phyloP scores from a whole-genome alignment of 2,329 filamentous ascomycete species.

The Fusarium penzigii region DNA sequence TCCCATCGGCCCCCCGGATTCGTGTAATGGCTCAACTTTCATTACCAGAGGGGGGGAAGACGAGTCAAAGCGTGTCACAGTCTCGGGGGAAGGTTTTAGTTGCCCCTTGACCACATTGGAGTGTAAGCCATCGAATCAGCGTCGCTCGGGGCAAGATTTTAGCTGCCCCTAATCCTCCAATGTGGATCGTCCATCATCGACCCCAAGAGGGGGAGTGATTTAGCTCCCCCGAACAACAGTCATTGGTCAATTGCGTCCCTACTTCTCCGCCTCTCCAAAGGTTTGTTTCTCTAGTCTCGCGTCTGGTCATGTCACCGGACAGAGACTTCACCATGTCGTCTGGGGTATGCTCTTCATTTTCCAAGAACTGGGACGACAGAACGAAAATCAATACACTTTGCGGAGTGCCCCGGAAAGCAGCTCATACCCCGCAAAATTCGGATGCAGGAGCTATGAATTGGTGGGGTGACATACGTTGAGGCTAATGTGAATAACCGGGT shows the following conservation, averaged over 20 bases:
- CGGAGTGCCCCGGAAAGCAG: neutral
- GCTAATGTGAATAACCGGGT: neutral
- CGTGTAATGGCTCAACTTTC: too few species aligned
- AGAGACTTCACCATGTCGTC: neutral
- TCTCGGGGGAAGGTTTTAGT: neutral
- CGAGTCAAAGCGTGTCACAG: neutral
- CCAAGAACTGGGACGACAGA: neutral
- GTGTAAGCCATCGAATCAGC: neutral
- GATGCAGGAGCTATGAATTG: neutral
- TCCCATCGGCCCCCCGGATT: neutral
- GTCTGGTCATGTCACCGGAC: neutral
- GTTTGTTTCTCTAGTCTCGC: neutral
- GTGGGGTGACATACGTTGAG: neutral
- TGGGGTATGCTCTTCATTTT: neutral
- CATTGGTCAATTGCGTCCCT: constrained; percentile 9
- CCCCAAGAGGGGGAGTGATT: neutral
- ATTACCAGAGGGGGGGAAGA: neutral
- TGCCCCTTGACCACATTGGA: neutral
- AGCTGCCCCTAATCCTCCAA: constrained; percentile 2
- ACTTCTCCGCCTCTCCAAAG: neutral
- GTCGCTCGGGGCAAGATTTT: constrained; percentile 2
- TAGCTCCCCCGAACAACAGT: constrained; percentile 23
- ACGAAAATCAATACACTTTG: neutral
- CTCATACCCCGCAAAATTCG: neutral
- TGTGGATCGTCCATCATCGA: neutral